phyloP scores from a whole-genome alignment of 495 filamentous ascomycete genomes.

The Podospora comata region DNA sequence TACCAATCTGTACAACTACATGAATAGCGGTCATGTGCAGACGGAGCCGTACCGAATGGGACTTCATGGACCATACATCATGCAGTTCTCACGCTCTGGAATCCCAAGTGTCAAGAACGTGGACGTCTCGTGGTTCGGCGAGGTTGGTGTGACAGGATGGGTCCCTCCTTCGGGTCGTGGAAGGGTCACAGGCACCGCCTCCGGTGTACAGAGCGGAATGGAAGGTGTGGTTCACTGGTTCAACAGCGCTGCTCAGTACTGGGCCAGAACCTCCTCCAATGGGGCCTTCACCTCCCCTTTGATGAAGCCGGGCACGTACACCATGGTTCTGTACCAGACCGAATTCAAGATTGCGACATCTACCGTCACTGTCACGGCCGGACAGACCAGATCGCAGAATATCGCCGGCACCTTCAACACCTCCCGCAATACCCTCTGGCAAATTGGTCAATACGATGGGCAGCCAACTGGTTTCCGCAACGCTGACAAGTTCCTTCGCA shows the following conservation, averaged over 20 bases:
- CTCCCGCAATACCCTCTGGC: constrained; percentile 52
- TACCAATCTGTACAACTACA: constrained; percentile 65
- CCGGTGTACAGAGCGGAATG: constrained; percentile 45
- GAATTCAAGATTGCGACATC: constrained; percentile 56
- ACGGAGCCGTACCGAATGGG: constrained; percentile 61
- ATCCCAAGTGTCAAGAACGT: constrained; percentile 46
- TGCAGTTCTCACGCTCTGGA: constrained; percentile 59
- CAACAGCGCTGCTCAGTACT: constrained; percentile 62
- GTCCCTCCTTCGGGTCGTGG: constrained; percentile 53
- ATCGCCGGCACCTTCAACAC: constrained; percentile 48
- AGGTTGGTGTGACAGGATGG: constrained; percentile 57
- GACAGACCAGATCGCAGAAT: constrained; percentile 48
- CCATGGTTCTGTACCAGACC: constrained; percentile 63
- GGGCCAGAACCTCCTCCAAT: constrained; percentile 52
- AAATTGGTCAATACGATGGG: constrained; percentile 63
- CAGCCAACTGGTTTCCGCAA: constrained; percentile 64
- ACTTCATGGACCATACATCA: constrained; percentile 64
- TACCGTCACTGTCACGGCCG: constrained; percentile 54
- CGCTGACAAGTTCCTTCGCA: constrained; percentile 60
- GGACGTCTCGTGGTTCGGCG: constrained; percentile 59
- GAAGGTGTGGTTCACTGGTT: constrained; percentile 63
- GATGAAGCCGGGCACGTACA: constrained; percentile 67
- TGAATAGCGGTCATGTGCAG: constrained; percentile 63
- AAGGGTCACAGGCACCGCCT: constrained; percentile 58
- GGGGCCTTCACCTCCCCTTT: constrained; percentile 59